Conservation (phyloP, 2,329 filamentous ascomycete genomes). For the Aspergillus bombycis region DNA sequence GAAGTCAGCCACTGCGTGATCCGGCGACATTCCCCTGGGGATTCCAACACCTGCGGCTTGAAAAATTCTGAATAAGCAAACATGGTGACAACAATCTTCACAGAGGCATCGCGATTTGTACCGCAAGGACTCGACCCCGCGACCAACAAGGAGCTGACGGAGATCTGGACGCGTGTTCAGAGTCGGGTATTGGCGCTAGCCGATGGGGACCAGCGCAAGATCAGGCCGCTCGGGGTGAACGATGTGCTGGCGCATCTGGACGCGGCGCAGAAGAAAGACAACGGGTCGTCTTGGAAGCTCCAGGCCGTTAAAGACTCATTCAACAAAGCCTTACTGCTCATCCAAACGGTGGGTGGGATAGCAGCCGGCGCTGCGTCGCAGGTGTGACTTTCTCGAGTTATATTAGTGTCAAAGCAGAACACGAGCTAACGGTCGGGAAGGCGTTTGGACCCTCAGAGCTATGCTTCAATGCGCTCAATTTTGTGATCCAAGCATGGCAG, state of each 20-base stretch:
- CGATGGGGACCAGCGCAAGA: background rate
- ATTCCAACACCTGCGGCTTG: background rate
- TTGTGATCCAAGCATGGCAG: slow-evolving; percentile 26
- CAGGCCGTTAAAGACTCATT: slow-evolving; percentile 11
- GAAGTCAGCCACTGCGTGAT: background rate
- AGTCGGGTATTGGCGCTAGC: background rate
- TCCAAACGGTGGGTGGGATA: slow-evolving; percentile 19
- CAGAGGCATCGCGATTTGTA: background rate
- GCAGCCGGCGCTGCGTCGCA: slow-evolving; percentile 16
- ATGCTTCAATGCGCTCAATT: slow-evolving; percentile 26
- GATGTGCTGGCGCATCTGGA: slow-evolving; percentile 9
- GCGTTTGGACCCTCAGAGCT: slow-evolving; percentile 24
- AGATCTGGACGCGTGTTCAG: background rate
- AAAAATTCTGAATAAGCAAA: background rate
- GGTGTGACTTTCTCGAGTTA: slow-evolving; percentile 6
- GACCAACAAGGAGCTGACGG: background rate
- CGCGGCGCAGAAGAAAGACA: slow-evolving; percentile 10
- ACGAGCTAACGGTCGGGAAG: slow-evolving; percentile 8
- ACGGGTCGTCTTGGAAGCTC: slow-evolving; percentile 9
- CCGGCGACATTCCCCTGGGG: background rate
- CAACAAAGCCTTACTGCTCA: slow-evolving; percentile 20
- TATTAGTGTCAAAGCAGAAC: background rate
- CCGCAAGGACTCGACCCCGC: background rate
- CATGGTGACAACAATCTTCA: background rate
- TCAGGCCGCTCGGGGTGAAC: background rate